Evolutionary conservation across 192 early-diverging fungal genomes (phyloP), one percentile per base, ranked within the genome.

Genomic region (Gryganskiella cystojenkinii): DNA sequence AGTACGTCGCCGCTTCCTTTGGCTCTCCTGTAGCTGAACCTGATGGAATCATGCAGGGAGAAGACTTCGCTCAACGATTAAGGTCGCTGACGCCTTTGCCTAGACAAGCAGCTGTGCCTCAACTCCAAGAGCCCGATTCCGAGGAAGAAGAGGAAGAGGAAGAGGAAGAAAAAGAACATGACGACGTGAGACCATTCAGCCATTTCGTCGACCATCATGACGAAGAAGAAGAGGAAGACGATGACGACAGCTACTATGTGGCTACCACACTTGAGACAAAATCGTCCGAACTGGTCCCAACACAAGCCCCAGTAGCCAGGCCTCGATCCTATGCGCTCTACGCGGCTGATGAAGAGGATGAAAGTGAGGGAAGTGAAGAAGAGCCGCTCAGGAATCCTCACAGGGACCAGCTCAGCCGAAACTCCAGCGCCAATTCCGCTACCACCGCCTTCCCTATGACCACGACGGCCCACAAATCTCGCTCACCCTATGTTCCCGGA

Each of bases 341-440:
- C 19, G 37, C 68, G 24, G 47, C 61, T 13, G 66, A 78, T 42
- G 67, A 69, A 4, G 66, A 68, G 0, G 61, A 66, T 3, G n/a
- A n/a, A n/a, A 59, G 55, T 17, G 66, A 64, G 4, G 37, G 60
- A 3, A 64, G 54, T 10, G 11, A 69, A 22, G 61, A 69, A 17
- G 61, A 52, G 49, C 33, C 30, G 33, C 45, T 50, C 4, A 8
- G 8, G 13, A 46, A 31, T 13, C n/a, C 15, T 14, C 3, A 13
- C 1, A 2, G 8, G 14, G 42, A n/a, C 13, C 27, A 54, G 9
- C 8, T 30, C 25, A 24, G 14, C 14, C 14, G n/a, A 5, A n/a
- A 19, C 28, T 8, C 0, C 13, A 25, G n/a, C n/a, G n/a, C n/a
- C n/a, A n/a, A n/a, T n/a, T n/a, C n/a, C n/a, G n/a, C n/a, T n/a